Base-by-base conservation (phyloP, 306 rosid species). In the Morella rubra region DNA sequence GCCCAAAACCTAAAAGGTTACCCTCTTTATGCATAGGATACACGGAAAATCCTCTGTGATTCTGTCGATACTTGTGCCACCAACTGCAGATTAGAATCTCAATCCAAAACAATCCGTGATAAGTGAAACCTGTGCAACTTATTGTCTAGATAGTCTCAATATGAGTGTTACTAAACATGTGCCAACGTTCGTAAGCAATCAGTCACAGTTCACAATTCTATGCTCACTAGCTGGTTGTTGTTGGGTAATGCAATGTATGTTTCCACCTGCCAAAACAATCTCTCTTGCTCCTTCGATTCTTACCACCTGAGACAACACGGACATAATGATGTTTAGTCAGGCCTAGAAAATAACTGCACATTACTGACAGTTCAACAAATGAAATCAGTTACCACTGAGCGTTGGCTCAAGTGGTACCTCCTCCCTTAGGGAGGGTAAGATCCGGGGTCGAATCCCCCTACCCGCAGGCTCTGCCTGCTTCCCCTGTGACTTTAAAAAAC, bases 201-300 rank as follows among this genome's bases (percentile, higher is more conserved):
- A 41, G 65, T 1, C 37, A 14, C 4, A 6, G 4, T 58, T 22
- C 40, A 16, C 40, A 19, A 10, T 65, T 61, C 50, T 69, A 13
- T 62, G 62, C 19, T 79, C 41, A 79, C 76, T 19, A 79, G 84
- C 84, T 10, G 97, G 99, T 56, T 90, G 97, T 78, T 95, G 99
- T 84, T 95, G 97, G 59, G 99, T 92, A 42, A 95, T 95, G 85
- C 99, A 92, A 51, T 95, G 99, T 70, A 95, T 90, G 73, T 95
- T 92, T 78, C 99, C 99, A 71, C 99, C 97, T 0, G 76, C 97
- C 75, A 92, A 78, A 72, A 87, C 97, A 83, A 92, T 90, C 92
- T 92, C 97, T 83, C 99, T 90, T 11, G 92, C 90, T 61, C 92
- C 97, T 89, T 95, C 92, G 73, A 92, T 84, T 79, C 85, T 79